phyloP scores from a whole-genome alignment of 257 asterid species.

The Nemophila menziesii region DNA sequence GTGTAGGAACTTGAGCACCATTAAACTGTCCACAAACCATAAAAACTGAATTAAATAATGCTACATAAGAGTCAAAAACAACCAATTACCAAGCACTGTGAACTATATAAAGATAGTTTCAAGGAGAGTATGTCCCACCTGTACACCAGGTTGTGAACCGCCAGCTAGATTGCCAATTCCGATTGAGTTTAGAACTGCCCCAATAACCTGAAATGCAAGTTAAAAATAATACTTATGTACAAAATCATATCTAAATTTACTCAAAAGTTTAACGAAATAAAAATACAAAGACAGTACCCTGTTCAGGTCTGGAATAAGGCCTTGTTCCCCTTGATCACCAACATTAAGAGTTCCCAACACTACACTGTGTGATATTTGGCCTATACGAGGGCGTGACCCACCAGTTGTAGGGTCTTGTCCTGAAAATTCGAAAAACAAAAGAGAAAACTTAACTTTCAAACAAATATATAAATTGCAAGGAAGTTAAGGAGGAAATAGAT shows the following conservation, averaged over 20 bases:
- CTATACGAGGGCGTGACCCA: conserved; percentile 47
- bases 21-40: conserved; percentile 13
- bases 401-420: conserved; percentile 59
- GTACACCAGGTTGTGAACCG: conserved; percentile 50
- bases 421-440: conserved; percentile 16
- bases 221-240: conserved; percentile 1
- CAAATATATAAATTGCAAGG: conserved; percentile 4
- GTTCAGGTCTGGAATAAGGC: conserved; percentile 46
- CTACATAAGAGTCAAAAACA: neutral
- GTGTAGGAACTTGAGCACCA: conserved; percentile 19
- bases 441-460: conserved; percentile 1
- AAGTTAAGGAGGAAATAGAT: conserved; percentile 8
- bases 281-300: conserved; percentile 43
- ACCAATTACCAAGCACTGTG: neutral
- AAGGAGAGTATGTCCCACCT: conserved; percentile 21
- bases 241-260: neutral
- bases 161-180: conserved; percentile 59
- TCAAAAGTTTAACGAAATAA: neutral
- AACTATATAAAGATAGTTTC: neutral
- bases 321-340: conserved; percentile 75
- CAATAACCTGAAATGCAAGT: conserved; percentile 49
- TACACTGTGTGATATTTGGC: conserved; percentile 75
- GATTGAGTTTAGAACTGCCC: conserved; percentile 70
- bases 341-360: conserved; percentile 73
- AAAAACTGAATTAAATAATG: neutral